A percentile compares a stretch with the other conserved stretches of the same genome.
phyloP scores from a whole-genome alignment of 2,329 filamentous ascomycete genomes.

The Aspergillus bombycis region DNA sequence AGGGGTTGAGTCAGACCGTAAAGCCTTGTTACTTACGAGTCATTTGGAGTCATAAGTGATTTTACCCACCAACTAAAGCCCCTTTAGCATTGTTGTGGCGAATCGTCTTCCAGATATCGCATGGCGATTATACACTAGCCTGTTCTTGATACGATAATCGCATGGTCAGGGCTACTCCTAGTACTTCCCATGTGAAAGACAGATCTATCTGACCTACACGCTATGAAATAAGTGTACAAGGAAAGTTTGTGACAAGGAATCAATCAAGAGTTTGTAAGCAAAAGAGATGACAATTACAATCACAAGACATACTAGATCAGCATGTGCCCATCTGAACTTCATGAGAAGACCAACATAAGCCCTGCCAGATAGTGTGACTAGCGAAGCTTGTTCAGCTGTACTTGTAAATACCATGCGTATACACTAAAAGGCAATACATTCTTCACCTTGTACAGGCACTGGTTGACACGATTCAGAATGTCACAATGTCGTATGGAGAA shows the following conservation, averaged over 20 bases:
- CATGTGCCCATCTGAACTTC: not conserved
- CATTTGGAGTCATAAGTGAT: not conserved
- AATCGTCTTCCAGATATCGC: not conserved
- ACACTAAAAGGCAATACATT: not conserved
- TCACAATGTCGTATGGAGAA: slow-evolving; percentile 5
- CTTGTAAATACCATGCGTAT: not conserved
- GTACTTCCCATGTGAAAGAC: not conserved
- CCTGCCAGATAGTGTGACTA: not conserved
- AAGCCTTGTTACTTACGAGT: not conserved
- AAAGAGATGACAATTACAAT: not conserved
- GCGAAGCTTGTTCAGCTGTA: not conserved
- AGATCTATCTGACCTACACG: not conserved
- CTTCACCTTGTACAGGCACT: not conserved
- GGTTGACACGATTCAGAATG: not conserved
- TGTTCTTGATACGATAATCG: not conserved
- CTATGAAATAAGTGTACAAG: not conserved
- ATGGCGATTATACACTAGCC: not conserved
- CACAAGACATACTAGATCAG: not conserved
- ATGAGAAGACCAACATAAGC: not conserved
- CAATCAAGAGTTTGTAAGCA: not conserved
- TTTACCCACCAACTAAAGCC: not conserved
- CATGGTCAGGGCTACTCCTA: not conserved
- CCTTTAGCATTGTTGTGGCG: not conserved
- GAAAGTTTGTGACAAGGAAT: not conserved
- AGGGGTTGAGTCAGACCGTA: slow-evolving; percentile 1